Evolutionary conservation across 441 rosid genomes (phyloP).

Genomic region (Erodium moschatum): DNA sequence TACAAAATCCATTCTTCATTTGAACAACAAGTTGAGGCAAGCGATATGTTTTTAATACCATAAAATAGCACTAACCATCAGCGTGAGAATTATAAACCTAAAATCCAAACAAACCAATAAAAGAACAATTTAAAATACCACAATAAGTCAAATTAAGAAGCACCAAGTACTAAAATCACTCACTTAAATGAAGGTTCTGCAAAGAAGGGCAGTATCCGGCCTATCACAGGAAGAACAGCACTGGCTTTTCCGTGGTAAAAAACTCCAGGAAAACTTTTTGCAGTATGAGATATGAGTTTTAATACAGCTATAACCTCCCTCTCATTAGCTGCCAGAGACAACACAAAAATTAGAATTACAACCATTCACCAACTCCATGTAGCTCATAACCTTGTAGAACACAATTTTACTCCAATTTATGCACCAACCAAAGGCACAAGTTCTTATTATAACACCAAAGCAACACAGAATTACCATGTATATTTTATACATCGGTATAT

Average conservation of each 20-base stretch:
- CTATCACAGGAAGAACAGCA: constrained; percentile 66
- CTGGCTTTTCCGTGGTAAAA: constrained; percentile 69
- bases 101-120: neutral
- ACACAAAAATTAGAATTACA: constrained; percentile 13
- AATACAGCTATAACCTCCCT: constrained; percentile 77
- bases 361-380: neutral
- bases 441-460: neutral
- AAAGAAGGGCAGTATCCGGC: constrained; percentile 71
- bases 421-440: neutral
- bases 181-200: constrained; percentile 77
- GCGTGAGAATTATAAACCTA: neutral
- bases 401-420: neutral
- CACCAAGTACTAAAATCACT: constrained; percentile 22
- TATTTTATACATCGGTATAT: neutral
- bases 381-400: neutral
- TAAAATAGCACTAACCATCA: neutral
- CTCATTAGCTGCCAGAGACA: constrained; percentile 52
- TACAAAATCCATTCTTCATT: neutral
- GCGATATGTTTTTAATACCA: neutral
- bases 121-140: neutral
- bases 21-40: neutral
- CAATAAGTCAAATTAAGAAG: constrained; percentile 4
- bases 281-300: constrained; percentile 70
- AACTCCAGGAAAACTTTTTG: constrained; percentile 73
- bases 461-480: neutral